These are phyloP conservation scores for Zoysia matrella DNA, from an alignment of 202 grass and related monocot genomes.

Conservation along the genomic window DNA sequence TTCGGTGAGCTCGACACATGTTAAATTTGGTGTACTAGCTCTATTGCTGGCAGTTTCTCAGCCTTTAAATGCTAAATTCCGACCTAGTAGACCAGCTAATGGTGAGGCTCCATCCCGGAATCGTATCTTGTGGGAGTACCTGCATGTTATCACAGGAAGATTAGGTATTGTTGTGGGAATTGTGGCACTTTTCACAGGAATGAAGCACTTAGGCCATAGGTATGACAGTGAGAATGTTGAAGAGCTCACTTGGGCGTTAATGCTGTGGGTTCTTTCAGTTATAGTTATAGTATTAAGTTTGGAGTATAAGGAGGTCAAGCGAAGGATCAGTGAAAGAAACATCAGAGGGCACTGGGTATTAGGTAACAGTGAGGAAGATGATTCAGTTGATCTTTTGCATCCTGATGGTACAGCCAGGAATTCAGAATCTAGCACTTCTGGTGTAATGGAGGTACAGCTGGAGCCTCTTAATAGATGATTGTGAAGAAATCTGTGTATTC, in stretches of 20 bases:
- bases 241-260: slow-evolving; percentile 75
- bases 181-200: too few relatives aligned
- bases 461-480: slow-evolving; percentile 73
- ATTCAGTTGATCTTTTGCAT: slow-evolving; percentile 78
- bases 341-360: slow-evolving; percentile 72
- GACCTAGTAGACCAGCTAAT: slow-evolving; percentile 58
- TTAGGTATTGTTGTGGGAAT: slow-evolving; percentile 46
- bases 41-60: slow-evolving; percentile 65
- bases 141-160: slow-evolving; percentile 82
- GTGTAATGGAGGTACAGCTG: slow-evolving; percentile 81
- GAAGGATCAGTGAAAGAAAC: slow-evolving; percentile 36
- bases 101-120: slow-evolving; percentile 53
- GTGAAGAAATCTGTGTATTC: slow-evolving; percentile 33
- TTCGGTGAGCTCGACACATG: slow-evolving; percentile 65
- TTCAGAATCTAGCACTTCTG: slow-evolving; percentile 58
- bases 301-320: slow-evolving; percentile 71
- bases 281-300: slow-evolving; percentile 60
- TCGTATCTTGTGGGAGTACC: slow-evolving; percentile 83
- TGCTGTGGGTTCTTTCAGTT: slow-evolving; percentile 74
- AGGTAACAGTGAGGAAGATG: slow-evolving; percentile 75
- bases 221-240: slow-evolving; percentile 83
- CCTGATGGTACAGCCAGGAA: slow-evolving; percentile 49
- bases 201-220: not conserved
- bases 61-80: slow-evolving; percentile 79
- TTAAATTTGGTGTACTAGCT: slow-evolving; percentile 80